Base-by-base conservation (phyloP, 2,329 filamentous ascomycete genomes). In the Fusarium sp. region DNA sequence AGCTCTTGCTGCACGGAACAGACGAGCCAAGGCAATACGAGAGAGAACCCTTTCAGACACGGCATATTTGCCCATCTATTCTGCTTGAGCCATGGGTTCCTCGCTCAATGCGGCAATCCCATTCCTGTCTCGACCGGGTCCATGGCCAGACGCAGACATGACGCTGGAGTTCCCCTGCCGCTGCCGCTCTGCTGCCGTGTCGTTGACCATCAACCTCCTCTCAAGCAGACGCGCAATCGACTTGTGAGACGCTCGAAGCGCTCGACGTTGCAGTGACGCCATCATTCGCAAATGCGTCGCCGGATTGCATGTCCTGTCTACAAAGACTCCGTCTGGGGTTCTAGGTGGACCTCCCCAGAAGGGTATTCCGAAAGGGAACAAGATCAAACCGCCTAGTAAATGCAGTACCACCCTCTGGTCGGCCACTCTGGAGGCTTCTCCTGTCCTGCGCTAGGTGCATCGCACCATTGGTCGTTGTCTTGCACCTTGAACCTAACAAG, bases 251-350 rank as follows among this genome's bases (percentile, higher is more conserved):
- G 62, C 72, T 72, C 58, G 69, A 77, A 73, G 69, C 71, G 67
- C 66, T 64, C 55, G 38, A 60, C 58, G 66, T 65, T 36, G 57
- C 65, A 74, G 75, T 78, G 75, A 78, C 74, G 75, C 74, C 74
- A 77, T 78, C 31, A 63, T 67, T 72, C 62, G 72, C 69, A 74
- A 72, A 62, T 66, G 22, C 56, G 59, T 58, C 53, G 61, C 67
- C 64, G 56, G 57, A 74, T 77, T 75, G 66, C 70, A 74, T 70
- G 64, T 67, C 59, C 36, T 67, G 44, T 70, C 40, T 67, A 42
- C 63, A 64, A 62, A 64, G 64, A 70, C 65, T 62, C 64, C 46
- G 49, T 61, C 73, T 14, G 62, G 59, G 70, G 56, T 58, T 63
- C 44, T 51, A 56, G 65, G 58, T 67, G 56, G 56, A 62, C 49